Percentiles rank a stretch among this genome's conserved stretches.
Evolutionary conservation across 2,329 filamentous ascomycete species (phyloP).

Genomic region (Cadophora luteo-olivacea): DNA sequence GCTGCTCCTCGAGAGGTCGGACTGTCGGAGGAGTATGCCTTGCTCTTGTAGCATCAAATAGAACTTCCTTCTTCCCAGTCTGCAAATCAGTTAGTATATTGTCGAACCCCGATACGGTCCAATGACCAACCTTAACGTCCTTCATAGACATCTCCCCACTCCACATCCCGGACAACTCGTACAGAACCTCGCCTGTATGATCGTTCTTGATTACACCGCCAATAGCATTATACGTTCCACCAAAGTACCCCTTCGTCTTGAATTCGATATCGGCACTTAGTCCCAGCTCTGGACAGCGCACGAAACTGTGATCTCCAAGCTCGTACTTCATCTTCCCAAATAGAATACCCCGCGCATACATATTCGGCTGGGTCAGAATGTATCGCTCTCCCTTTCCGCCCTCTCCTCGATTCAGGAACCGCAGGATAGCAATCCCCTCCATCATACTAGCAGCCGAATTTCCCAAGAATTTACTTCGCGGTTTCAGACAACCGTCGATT

Average conservation of each 20-base stretch:
- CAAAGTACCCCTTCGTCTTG: conserved; percentile 98
- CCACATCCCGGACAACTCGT: conserved; percentile 91
- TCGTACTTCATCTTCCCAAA: conserved; percentile 99
- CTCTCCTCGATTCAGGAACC: conserved; percentile 78
- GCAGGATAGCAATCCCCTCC: conserved; percentile 92
- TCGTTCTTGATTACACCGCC: conserved; percentile 90
- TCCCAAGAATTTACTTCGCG: conserved; percentile 91
- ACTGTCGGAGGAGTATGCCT: conserved; percentile 77
- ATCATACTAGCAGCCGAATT: conserved; percentile 98
- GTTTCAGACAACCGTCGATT: conserved; percentile 95
- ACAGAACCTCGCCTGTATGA: conserved; percentile 84
- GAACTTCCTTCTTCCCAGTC: conserved; percentile 87
- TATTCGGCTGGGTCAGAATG: conserved; percentile 95
- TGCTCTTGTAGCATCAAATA: conserved; percentile 85
- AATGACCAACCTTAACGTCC: conserved; percentile 69
- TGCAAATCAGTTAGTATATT: conserved; percentile 46
- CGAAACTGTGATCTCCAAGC: conserved; percentile 92
- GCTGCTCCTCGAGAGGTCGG: conserved; percentile 84
- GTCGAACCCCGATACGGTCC: neutral
- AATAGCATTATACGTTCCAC: conserved; percentile 95
- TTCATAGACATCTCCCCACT: conserved; percentile 95
- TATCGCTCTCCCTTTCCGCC: conserved; percentile 81
- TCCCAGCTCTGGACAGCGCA: conserved; percentile 87
- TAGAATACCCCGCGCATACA: conserved; percentile 96
- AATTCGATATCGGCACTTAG: conserved; percentile 93